Evolutionary conservation across 495 filamentous ascomycete genomes (phyloP).

Genomic region (Aspergillus egyptiacus): DNA sequence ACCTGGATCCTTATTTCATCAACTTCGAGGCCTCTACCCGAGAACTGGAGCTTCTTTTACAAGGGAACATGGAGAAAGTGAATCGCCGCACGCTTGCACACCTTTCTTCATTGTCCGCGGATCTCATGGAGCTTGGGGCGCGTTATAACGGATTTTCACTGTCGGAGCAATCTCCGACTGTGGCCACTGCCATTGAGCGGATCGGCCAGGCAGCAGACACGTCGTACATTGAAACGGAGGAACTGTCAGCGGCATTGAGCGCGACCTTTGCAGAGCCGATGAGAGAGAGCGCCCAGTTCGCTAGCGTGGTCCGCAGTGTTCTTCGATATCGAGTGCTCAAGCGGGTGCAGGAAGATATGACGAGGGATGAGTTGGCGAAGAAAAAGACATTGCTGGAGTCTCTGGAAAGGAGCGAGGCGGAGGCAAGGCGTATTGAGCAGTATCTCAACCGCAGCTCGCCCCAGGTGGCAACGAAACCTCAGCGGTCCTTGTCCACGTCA

Average conservation of each 20-base stretch:
- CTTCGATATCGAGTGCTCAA: conserved; percentile 85
- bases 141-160: conserved; percentile 96
- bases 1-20: conserved; percentile 92
- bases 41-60: conserved; percentile 78
- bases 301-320: conserved; percentile 83
- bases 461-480: conserved; percentile 43
- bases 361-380: conserved; percentile 77
- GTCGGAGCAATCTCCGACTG: conserved; percentile 78
- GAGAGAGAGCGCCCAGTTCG: conserved; percentile 95
- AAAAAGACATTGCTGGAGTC: conserved; percentile 74
- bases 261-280: conserved; percentile 94
- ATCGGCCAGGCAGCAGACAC: conserved; percentile 92
- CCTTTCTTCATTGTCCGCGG: conserved; percentile 70
- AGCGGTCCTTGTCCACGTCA: conserved; percentile 59
- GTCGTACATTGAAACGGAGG: conserved; percentile 92
- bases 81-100: conserved; percentile 86
- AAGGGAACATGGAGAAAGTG: conserved; percentile 91
- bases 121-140: conserved; percentile 87
- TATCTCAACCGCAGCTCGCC: conserved; percentile 69
- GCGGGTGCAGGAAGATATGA: conserved; percentile 95
- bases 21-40: conserved; percentile 83
- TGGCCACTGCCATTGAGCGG: conserved; percentile 90
- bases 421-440: conserved; percentile 87
- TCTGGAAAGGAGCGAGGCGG: conserved; percentile 80
- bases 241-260: conserved; percentile 73